Evolutionary conservation across 2,329 filamentous ascomycete genomes (phyloP).

Genomic region (Nemania sp.): DNA sequence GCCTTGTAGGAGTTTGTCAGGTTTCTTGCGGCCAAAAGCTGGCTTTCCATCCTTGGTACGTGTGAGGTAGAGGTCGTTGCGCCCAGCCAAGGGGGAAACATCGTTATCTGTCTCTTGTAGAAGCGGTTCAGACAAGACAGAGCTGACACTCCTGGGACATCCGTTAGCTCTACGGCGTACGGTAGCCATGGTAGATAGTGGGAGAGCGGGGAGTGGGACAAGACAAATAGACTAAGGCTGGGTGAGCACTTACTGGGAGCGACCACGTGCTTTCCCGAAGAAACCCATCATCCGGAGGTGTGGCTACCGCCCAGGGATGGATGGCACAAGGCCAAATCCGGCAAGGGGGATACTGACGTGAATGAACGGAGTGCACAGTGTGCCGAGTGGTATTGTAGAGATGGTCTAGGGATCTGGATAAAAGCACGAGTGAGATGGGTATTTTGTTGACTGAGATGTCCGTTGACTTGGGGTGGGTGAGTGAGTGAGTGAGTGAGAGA

Average conservation of each 20-base stretch:
- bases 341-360: neutral
- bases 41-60: slow-evolving; percentile 45
- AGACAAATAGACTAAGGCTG: neutral
- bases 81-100: slow-evolving; percentile 38
- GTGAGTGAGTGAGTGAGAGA: neutral
- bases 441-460: neutral
- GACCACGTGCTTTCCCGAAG: slow-evolving; percentile 33
- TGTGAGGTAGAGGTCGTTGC: slow-evolving; percentile 43
- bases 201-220: neutral
- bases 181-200: neutral
- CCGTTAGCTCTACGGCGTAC: slow-evolving; percentile 20
- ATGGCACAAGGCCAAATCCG: neutral
- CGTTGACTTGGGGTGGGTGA: neutral
- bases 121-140: slow-evolving; percentile 12
- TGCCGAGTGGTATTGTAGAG: neutral
- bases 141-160: slow-evolving; percentile 36
- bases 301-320: neutral
- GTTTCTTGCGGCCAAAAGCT: slow-evolving; percentile 47
- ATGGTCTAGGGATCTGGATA: neutral
- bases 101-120: slow-evolving; percentile 23
- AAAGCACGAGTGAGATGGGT: slow-evolving; percentile 11
- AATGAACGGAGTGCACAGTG: slow-evolving; percentile 1
- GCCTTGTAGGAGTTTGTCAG: slow-evolving; percentile 40
- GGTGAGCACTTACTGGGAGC: slow-evolving; percentile 40
- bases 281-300: slow-evolving; percentile 29